Percentiles rank a stretch among this genome's conserved stretches.
phyloP scores from a whole-genome alignment of 495 filamentous ascomycete genomes.

The Trichoderma parareesei region DNA sequence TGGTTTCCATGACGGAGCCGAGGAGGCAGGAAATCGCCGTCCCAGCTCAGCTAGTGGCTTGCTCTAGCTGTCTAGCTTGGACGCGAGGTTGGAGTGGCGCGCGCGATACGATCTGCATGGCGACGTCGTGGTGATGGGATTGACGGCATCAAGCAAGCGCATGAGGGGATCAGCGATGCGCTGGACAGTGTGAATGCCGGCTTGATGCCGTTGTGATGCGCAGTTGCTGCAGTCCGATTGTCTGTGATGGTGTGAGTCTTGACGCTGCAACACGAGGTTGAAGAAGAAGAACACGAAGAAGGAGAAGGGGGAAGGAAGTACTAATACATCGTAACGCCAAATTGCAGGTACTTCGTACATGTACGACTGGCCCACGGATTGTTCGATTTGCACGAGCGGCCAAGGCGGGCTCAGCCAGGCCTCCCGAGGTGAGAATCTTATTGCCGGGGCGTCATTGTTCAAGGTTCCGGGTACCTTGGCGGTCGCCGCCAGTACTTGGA shows the following conservation, averaged over 20 bases:
- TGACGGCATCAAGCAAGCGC: neutral
- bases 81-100: neutral
- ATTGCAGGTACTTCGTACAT: neutral
- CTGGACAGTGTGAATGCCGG: too few relatives aligned
- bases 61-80: neutral
- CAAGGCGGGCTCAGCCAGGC: neutral
- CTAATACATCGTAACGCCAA: neutral
- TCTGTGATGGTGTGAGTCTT: too few relatives aligned
- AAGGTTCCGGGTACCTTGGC: neutral
- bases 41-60: neutral
- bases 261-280: neutral
- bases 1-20: neutral
- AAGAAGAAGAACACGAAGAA: neutral
- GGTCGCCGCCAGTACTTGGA: neutral
- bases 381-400: neutral
- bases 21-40: neutral
- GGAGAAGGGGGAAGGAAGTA: neutral
- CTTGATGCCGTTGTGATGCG: neutral
- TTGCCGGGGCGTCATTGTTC: neutral
- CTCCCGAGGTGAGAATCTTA: slow-evolving; percentile 4
- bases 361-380: neutral
- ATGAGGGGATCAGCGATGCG: neutral
- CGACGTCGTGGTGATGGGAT: neutral
- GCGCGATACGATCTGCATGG: neutral
- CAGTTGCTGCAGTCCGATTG: neutral